These are phyloP conservation scores for Linnemannia exigua DNA, from an alignment of 192 early-diverging fungal genomes.

Conservation along the genomic window DNA sequence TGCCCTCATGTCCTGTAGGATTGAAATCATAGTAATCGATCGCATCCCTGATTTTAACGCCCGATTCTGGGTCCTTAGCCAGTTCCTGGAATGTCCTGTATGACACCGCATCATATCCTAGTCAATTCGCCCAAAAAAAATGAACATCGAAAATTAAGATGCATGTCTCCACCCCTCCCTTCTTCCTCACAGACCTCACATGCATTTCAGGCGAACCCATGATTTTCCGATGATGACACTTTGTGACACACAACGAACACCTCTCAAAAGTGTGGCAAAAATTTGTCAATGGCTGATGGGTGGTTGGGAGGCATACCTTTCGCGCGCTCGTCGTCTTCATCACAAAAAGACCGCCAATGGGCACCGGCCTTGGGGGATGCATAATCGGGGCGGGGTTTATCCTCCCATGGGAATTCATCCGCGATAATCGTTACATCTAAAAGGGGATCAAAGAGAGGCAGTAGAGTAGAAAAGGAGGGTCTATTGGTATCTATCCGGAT, in stretches of 20 bases:
- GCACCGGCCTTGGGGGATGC: slow-evolving; percentile 69
- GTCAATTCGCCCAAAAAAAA: not conserved
- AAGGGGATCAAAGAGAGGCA: not conserved
- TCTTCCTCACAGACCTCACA: not conserved
- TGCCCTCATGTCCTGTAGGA: slow-evolving; percentile 37
- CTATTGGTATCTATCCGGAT: not conserved
- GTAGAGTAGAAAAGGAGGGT: too few species aligned
- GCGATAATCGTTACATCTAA: slow-evolving; percentile 73
- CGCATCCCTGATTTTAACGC: slow-evolving; percentile 50
- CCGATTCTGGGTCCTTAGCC: slow-evolving; percentile 56
- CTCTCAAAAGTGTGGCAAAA: not conserved
- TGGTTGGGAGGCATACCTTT: slow-evolving; percentile 31
- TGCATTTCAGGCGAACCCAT: not conserved
- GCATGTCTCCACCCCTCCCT: too few species aligned
- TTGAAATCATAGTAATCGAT: slow-evolving; percentile 59
- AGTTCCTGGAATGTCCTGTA: slow-evolving; percentile 62
- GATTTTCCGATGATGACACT: not conserved
- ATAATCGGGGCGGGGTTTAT: slow-evolving; percentile 56
- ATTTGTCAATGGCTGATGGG: not conserved
- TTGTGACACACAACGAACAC: not conserved
- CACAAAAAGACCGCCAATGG: slow-evolving; percentile 54
- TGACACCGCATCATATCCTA: slow-evolving; percentile 58
- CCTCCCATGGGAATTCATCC: slow-evolving; percentile 66
- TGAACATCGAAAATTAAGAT: not conserved
- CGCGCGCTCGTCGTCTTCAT: slow-evolving; percentile 44